These are phyloP conservation scores for Amanita phalloides DNA, from an alignment of 768 basidiomycete species.

Conservation along the genomic window DNA sequence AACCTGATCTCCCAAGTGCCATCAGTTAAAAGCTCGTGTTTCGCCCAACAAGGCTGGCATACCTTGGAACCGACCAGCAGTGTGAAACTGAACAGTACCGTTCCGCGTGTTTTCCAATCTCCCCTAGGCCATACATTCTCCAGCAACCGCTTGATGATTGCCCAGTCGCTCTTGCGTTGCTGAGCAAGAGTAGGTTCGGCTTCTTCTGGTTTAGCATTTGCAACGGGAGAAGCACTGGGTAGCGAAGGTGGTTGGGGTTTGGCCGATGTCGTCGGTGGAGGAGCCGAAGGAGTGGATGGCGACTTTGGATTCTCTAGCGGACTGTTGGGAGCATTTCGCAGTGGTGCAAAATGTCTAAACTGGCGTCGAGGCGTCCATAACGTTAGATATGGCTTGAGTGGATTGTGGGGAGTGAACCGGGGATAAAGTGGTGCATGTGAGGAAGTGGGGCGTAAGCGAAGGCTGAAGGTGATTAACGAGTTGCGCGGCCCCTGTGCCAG, in stretches of 20 bases:
- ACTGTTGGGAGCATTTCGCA: background rate
- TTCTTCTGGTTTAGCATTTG: constrained; percentile 1
- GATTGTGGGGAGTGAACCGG: background rate
- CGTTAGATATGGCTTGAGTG: background rate
- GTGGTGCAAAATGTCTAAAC: background rate
- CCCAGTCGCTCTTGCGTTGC: constrained; percentile 76
- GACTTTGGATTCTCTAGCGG: background rate
- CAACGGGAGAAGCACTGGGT: background rate
- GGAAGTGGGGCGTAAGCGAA: background rate
- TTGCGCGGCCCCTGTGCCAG: background rate
- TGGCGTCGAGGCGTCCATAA: background rate
- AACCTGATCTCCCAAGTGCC: constrained; percentile 35
- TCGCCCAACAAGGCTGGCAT: constrained; percentile 10
- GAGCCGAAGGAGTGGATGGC: background rate
- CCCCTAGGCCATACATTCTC: constrained; percentile 88
- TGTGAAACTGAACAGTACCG: constrained; percentile 75
- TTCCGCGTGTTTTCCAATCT: constrained; percentile 71
- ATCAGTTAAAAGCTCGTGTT: background rate
- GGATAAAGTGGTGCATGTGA: background rate
- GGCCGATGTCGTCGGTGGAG: background rate
- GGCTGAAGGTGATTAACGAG: background rate
- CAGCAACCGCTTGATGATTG: constrained; percentile 72
- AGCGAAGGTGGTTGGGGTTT: background rate
- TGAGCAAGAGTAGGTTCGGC: constrained; percentile 25
- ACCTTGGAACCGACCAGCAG: constrained; percentile 85